Conservation (phyloP, 1,284 basidiomycete genomes). For the Termitomyces sp. region DNA sequence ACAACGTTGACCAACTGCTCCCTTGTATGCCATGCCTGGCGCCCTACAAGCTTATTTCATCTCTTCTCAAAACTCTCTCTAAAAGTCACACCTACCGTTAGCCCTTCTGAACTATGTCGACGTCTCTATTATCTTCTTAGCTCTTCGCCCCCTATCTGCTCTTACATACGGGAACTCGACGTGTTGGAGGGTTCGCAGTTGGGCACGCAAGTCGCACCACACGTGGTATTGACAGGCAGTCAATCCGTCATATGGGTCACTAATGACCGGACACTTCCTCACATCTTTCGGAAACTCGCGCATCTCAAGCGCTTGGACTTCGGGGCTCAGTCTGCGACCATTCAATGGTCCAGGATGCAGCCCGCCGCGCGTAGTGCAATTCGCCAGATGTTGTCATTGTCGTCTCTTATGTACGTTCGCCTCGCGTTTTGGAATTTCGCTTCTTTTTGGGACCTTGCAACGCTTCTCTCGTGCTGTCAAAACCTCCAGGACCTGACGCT, state of each 20-base stretch:
- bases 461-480: constrained; percentile 27
- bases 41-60: constrained; percentile 24
- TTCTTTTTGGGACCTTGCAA: constrained; percentile 28
- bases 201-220: constrained; percentile 18
- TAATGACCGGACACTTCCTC: constrained; percentile 32
- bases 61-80: constrained; percentile 28
- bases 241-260: constrained; percentile 34
- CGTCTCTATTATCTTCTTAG: constrained; percentile 19
- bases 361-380: constrained; percentile 30
- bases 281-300: constrained; percentile 31
- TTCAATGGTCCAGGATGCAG: constrained; percentile 33
- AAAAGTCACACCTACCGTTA: constrained; percentile 12
- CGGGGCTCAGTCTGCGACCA: constrained; percentile 27
- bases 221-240: constrained; percentile 20
- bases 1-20: constrained; percentile 20
- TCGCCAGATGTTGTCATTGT: constrained; percentile 26
- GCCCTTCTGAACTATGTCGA: constrained; percentile 19
- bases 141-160: constrained; percentile 16
- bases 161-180: constrained; percentile 32
- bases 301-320: constrained; percentile 36
- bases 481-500: constrained; percentile 32
- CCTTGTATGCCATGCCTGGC: constrained; percentile 23
- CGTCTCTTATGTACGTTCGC: constrained; percentile 32
- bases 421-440: constrained; percentile 37
- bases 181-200: constrained; percentile 31